Conservation (phyloP, 805 yeast species). For the Naumovozyma castellii region DNA sequence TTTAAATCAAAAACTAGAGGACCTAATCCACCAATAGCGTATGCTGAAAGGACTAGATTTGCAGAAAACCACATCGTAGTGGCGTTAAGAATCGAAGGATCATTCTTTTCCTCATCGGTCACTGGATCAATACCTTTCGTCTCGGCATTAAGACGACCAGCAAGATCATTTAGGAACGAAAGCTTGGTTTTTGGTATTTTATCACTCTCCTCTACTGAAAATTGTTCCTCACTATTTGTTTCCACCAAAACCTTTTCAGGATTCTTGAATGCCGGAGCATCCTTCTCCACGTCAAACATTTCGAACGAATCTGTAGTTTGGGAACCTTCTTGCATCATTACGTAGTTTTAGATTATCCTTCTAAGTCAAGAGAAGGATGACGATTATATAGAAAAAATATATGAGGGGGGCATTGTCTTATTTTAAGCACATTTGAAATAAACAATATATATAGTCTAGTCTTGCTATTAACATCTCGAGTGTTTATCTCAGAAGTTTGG, state of each 20-base stretch:
- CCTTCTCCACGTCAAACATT: neutral
- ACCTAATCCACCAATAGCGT: slow-evolving; percentile 66
- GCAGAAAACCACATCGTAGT: slow-evolving; percentile 89
- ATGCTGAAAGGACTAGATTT: slow-evolving; percentile 76
- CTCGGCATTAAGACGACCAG: slow-evolving; percentile 35
- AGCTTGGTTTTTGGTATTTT: neutral
- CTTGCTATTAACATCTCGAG: too few relatives aligned
- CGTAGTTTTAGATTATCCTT: too few relatives aligned
- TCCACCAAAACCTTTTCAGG: neutral
- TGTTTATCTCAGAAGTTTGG: too few relatives aligned
- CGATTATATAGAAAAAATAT: too few relatives aligned
- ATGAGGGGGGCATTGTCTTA: too few relatives aligned
- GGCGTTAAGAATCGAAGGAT: slow-evolving; percentile 53
- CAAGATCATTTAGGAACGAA: neutral
- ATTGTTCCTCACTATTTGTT: neutral
- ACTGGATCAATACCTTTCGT: slow-evolving; percentile 72
- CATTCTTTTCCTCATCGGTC: slow-evolving; percentile 68
- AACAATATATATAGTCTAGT: too few relatives aligned
- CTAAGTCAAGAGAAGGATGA: too few relatives aligned
- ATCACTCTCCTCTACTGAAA: neutral
- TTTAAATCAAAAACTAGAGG: slow-evolving; percentile 52
- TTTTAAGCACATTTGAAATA: too few relatives aligned
- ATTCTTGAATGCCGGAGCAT: neutral
- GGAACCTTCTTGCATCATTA: neutral
- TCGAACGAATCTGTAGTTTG: neutral